Percentiles rank a stretch among this genome's conserved stretches.
These are phyloP conservation scores for Scleroderma citrinum DNA, from an alignment of 768 basidiomycete species.

Conservation along the genomic window DNA sequence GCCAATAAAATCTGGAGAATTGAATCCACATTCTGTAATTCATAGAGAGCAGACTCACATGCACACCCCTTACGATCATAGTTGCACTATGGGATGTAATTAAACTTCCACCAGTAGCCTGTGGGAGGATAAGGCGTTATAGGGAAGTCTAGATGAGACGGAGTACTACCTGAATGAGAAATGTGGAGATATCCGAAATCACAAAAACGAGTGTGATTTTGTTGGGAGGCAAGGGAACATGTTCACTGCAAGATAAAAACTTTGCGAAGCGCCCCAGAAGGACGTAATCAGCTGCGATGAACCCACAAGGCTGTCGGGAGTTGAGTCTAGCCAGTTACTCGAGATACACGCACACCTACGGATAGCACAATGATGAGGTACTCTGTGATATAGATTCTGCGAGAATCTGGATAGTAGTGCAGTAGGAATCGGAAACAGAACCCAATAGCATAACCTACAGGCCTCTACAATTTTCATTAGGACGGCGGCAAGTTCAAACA, in stretches of 20 bases:
- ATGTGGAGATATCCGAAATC: constrained; percentile 57
- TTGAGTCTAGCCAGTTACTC: constrained; percentile 15
- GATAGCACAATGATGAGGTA: constrained; percentile 58
- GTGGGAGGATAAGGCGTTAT: constrained; percentile 15
- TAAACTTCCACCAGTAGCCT: constrained; percentile 32
- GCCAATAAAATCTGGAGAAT: constrained; percentile 52
- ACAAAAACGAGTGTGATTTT: constrained; percentile 55
- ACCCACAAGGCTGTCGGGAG: constrained; percentile 58
- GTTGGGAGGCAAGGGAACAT: constrained; percentile 43
- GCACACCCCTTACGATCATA: constrained; percentile 27
- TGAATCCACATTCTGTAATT: not conserved
- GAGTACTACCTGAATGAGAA: constrained; percentile 37
- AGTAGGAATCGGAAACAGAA: constrained; percentile 51
- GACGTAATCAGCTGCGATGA: constrained; percentile 65
- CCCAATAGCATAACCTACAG: constrained; percentile 52
- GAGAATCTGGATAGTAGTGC: constrained; percentile 47
- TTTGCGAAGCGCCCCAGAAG: constrained; percentile 56
- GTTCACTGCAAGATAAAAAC: constrained; percentile 40
- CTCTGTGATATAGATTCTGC: constrained; percentile 47
- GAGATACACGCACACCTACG: constrained; percentile 18
- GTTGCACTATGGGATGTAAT: constrained; percentile 15
- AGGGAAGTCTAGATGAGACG: not conserved
- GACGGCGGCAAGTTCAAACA: not conserved
- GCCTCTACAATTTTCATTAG: constrained; percentile 11
- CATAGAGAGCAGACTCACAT: constrained; percentile 24